Conservation (phyloP, 108 stramenopile genomes). For the Fragilaria crotonensis region DNA sequence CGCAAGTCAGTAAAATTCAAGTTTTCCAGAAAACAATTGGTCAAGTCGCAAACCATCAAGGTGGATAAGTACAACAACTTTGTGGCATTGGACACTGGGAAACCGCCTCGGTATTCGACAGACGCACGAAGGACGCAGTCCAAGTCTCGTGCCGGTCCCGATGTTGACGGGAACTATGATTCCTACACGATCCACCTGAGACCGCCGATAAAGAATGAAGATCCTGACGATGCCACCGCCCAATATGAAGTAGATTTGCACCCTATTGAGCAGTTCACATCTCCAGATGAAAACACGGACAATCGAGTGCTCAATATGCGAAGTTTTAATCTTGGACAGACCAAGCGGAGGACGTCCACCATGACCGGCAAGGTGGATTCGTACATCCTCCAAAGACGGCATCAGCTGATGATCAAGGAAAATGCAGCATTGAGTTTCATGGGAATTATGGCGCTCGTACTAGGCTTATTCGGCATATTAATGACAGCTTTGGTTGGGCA, state of each 20-base stretch:
- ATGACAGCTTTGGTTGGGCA: constrained; percentile 62
- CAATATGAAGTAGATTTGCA: neutral
- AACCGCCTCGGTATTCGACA: constrained; percentile 6
- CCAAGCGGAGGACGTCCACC: constrained; percentile 46
- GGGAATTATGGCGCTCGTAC: constrained; percentile 52
- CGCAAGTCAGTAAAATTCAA: constrained; percentile 5
- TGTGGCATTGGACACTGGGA: constrained; percentile 14
- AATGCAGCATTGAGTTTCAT: constrained; percentile 46
- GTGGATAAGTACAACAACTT: constrained; percentile 34
- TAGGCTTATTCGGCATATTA: constrained; percentile 56
- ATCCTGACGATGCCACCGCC: constrained; percentile 7
- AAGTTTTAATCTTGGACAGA: constrained; percentile 53
- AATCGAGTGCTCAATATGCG: constrained; percentile 45
- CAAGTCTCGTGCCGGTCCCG: constrained; percentile 35
- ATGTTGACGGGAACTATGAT: constrained; percentile 50
- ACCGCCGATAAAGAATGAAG: constrained; percentile 16
- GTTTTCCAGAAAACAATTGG: constrained; percentile 50
- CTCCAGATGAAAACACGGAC: neutral
- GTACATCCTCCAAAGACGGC: constrained; percentile 52
- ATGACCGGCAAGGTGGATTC: constrained; percentile 54
- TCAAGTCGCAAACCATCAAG: constrained; percentile 47
- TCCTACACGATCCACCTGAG: constrained; percentile 44
- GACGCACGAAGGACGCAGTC: constrained; percentile 30
- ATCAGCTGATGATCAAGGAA: constrained; percentile 56
- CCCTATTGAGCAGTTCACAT: neutral